phyloP scores from a whole-genome alignment of 2,329 filamentous ascomycete genomes.

The Epicoccum nigrum region DNA sequence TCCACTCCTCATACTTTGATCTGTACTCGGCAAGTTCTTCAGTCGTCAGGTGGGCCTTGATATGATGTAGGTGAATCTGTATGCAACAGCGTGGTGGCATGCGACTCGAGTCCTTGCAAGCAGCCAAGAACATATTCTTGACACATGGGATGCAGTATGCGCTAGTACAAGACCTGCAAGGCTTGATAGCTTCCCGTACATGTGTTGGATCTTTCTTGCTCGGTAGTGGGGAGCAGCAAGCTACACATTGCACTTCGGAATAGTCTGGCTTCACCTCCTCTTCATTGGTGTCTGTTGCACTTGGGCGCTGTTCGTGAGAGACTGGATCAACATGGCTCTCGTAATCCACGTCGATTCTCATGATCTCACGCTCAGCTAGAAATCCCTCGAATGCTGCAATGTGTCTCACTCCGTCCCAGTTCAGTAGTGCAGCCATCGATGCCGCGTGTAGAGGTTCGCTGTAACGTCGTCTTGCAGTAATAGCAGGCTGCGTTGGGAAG shows the following conservation, averaged over 20 bases:
- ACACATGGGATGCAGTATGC: conserved; percentile 49
- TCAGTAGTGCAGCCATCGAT: background rate
- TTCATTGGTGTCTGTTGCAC: background rate
- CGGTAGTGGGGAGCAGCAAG: conserved; percentile 26
- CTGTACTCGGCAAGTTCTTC: conserved; percentile 48
- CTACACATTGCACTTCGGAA: conserved; percentile 25
- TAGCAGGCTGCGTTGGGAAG: background rate
- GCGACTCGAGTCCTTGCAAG: conserved; percentile 46
- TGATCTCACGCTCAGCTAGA: conserved; percentile 13
- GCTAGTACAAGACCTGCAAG: conserved; percentile 42
- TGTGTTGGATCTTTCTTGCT: conserved; percentile 12
- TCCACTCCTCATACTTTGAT: conserved; percentile 56
- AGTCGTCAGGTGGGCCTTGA: conserved; percentile 42
- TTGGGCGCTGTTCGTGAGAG: background rate
- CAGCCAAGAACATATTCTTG: conserved; percentile 50
- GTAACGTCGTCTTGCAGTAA: conserved; percentile 16
- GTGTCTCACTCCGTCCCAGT: conserved; percentile 1
- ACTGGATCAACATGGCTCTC: background rate
- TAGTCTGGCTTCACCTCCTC: background rate
- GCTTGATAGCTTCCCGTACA: conserved; percentile 21
- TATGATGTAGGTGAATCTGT: conserved; percentile 52
- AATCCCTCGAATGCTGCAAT: conserved; percentile 12
- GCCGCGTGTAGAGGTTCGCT: conserved; percentile 16
- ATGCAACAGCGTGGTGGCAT: conserved; percentile 57
- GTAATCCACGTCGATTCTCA: conserved; percentile 11